These are phyloP conservation scores for Stromatinia cepivora DNA, from an alignment of 2,329 filamentous ascomycete species.

Conservation along the genomic window DNA sequence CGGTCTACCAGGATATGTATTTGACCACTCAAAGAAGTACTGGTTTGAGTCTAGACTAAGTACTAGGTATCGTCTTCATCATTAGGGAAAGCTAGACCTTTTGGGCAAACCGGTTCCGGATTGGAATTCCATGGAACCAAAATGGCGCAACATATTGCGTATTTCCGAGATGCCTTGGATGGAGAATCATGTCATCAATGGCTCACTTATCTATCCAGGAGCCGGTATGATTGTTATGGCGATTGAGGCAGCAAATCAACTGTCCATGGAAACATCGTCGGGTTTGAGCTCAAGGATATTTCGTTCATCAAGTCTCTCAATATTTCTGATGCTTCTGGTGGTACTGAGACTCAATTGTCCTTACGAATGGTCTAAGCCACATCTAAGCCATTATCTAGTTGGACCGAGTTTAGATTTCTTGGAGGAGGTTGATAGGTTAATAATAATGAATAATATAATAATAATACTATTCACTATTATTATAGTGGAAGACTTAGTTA, in stretches of 20 bases:
- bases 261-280: conserved; percentile 18
- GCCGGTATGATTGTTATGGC: conserved; percentile 41
- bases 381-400: background rate
- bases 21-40: conserved; percentile 52
- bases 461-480: no score
- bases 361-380: background rate
- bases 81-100: conserved; percentile 44
- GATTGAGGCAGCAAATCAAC: conserved; percentile 34
- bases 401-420: conserved; percentile 22
- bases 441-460: no score
- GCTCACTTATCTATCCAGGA: conserved; percentile 36
- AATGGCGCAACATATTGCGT: conserved; percentile 39
- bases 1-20: conserved; percentile 53
- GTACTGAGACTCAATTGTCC: conserved; percentile 30
- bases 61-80: conserved; percentile 46
- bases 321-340: conserved; percentile 40
- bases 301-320: conserved; percentile 49
- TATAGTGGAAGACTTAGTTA: no score
- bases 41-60: conserved; percentile 55
- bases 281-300: conserved; percentile 43
- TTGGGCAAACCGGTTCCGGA: conserved; percentile 36
- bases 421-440: no score
- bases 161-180: conserved; percentile 39
- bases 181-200: conserved; percentile 36
- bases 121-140: conserved; percentile 28